Percentiles rank a stretch among this genome's conserved stretches.
Conservation (phyloP, 495 filamentous ascomycete species). For the Mycothermus thermophilus region DNA sequence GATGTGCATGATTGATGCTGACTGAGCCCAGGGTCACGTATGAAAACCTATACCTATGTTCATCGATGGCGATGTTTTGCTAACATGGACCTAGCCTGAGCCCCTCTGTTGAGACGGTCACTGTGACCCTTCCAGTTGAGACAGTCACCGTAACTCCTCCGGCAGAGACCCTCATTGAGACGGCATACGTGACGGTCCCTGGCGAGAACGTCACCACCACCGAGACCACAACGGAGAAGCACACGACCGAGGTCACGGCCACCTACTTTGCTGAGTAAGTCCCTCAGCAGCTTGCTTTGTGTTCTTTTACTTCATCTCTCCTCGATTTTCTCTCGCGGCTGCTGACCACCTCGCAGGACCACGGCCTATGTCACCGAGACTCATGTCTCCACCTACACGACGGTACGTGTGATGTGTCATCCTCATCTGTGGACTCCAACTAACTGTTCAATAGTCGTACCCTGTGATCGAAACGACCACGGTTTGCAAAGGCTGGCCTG, state of each 20-base stretch:
- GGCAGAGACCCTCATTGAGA: slow-evolving; percentile 2
- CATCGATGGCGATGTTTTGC: no score
- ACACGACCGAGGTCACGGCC: slow-evolving; percentile 1
- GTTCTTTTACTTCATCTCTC: neutral
- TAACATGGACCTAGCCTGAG: no score
- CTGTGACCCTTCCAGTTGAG: neutral
- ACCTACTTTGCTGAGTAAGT: slow-evolving; percentile 5
- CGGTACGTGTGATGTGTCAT: slow-evolving; percentile 8
- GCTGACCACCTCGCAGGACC: slow-evolving; percentile 3
- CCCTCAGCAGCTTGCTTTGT: neutral
- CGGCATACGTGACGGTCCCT: slow-evolving; percentile 4
- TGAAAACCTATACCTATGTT: no score
- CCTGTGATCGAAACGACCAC: slow-evolving; percentile 12
- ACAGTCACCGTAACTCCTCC: slow-evolving; percentile 4
- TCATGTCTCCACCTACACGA: slow-evolving; percentile 7
- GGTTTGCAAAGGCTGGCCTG: slow-evolving; percentile 10
- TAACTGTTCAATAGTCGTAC: slow-evolving; percentile 8
- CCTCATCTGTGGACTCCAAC: neutral
- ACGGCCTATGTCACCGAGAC: slow-evolving; percentile 14
- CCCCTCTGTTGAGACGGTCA: slow-evolving; percentile 2
- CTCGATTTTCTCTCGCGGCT: no score
- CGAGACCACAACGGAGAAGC: slow-evolving; percentile 1
- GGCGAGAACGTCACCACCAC: no score
- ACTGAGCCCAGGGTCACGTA: no score
- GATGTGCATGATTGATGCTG: no score